These are phyloP conservation scores for Phytophthora uliginosa DNA, from an alignment of 352 stramenopile genomes.

Conservation along the genomic window DNA sequence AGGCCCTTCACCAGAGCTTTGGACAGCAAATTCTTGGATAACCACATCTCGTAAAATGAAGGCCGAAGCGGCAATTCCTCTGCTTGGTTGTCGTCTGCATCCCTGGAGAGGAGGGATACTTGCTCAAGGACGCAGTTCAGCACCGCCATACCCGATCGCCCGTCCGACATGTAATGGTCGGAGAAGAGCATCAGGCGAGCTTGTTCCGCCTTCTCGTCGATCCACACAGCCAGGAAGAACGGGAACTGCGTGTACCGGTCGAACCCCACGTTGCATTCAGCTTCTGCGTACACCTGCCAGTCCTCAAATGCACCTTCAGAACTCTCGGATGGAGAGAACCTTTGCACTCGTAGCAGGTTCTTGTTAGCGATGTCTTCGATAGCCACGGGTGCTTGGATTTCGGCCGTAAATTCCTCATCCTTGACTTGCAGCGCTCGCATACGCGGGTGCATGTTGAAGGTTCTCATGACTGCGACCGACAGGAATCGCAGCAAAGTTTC, in stretches of 20 bases:
- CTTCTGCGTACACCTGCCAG: constrained; percentile 35
- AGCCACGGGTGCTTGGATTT: constrained; percentile 35
- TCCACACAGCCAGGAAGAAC: constrained; percentile 44
- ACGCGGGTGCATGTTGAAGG: constrained; percentile 53
- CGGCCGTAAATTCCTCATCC: constrained; percentile 28
- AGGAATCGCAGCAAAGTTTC: constrained; percentile 28
- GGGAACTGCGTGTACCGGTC: constrained; percentile 50
- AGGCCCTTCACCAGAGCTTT: constrained; percentile 32
- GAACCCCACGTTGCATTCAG: constrained; percentile 38
- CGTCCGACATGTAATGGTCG: constrained; percentile 60
- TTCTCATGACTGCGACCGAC: constrained; percentile 32
- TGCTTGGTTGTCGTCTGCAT: not conserved
- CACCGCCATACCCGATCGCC: constrained; percentile 42
- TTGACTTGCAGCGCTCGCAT: constrained; percentile 46
- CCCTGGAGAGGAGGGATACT: constrained; percentile 12
- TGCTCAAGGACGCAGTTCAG: constrained; percentile 51
- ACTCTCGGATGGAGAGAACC: not conserved
- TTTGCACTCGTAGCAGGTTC: constrained; percentile 26
- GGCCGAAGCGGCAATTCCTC: constrained; percentile 29
- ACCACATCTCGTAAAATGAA: constrained; percentile 47
- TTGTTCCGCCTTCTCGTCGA: constrained; percentile 9
- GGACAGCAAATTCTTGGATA: constrained; percentile 27
- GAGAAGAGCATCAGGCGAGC: constrained; percentile 53
- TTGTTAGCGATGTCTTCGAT: constrained; percentile 23
- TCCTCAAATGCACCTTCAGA: not conserved